Evolutionary conservation across 2,329 filamentous ascomycete genomes (phyloP).

Genomic region (Polytolypa hystricis): DNA sequence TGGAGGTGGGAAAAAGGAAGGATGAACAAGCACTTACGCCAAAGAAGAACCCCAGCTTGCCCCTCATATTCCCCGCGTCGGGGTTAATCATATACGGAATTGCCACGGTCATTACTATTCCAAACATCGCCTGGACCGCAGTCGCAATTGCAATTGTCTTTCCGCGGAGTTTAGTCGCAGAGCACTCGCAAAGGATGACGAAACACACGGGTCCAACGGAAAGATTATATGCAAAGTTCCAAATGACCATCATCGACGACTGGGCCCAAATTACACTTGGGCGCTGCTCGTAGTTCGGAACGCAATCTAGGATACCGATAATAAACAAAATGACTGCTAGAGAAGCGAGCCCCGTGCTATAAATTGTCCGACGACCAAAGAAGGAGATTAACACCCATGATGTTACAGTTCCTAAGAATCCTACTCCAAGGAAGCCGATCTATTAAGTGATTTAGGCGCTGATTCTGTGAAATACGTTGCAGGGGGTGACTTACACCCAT

Average conservation of each 20-base stretch:
- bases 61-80: constrained; percentile 22
- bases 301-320: constrained; percentile 32
- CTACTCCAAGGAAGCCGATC: constrained; percentile 27
- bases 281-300: constrained; percentile 19
- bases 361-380: constrained; percentile 24
- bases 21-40: constrained; percentile 14
- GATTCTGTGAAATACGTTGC: neutral
- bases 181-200: constrained; percentile 38
- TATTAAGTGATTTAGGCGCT: constrained; percentile 5
- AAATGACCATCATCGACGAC: constrained; percentile 27
- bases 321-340: constrained; percentile 24
- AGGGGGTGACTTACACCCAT: constrained; percentile 20
- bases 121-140: constrained; percentile 28
- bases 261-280: constrained; percentile 22
- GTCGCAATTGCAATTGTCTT: constrained; percentile 36
- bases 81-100: constrained; percentile 34
- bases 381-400: constrained; percentile 25
- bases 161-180: constrained; percentile 31
- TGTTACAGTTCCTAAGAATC: constrained; percentile 28
- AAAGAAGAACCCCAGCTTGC: constrained; percentile 27
- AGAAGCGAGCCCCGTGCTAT: constrained; percentile 21
- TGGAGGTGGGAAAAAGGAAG: neutral
- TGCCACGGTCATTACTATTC: constrained; percentile 29
- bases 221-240: constrained; percentile 29
- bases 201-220: constrained; percentile 36